Evolutionary conservation across 768 basidiomycete species (phyloP).

Genomic region (Porpolomopsis calyptriformis): DNA sequence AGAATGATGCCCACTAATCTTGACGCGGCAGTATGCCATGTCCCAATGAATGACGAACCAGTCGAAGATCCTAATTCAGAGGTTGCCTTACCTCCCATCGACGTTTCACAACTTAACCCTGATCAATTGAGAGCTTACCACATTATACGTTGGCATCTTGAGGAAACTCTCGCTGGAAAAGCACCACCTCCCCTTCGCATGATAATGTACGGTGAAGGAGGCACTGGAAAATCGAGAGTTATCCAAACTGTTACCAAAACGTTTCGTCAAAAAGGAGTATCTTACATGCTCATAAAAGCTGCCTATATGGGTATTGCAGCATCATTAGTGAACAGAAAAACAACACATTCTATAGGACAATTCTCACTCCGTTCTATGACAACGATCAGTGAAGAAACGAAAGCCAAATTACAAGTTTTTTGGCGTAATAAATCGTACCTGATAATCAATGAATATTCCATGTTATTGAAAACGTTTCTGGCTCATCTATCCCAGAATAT

Average conservation of each 20-base stretch:
- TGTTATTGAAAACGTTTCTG: not conserved
- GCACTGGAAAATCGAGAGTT: conserved; percentile 23
- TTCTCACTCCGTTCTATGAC: conserved; percentile 8
- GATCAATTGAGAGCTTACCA: conserved; percentile 26
- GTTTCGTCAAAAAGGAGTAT: conserved; percentile 13
- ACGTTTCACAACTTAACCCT: conserved; percentile 6
- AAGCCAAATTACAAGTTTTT: conserved; percentile 12
- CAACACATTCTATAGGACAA: conserved; percentile 16
- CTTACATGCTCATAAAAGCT: conserved; percentile 17
- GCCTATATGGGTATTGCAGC: conserved; percentile 28
- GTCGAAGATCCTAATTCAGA: conserved; percentile 12
- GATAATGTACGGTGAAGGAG: not conserved
- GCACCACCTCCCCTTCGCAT: conserved; percentile 16
- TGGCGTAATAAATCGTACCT: conserved; percentile 18
- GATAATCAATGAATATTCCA: conserved; percentile 22
- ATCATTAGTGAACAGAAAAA: conserved; percentile 25
- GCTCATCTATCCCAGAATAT: not conserved
- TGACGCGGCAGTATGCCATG: not conserved
- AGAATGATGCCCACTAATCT: not conserved
- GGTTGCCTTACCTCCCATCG: not conserved
- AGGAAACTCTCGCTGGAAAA: conserved; percentile 11
- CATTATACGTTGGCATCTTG: conserved; percentile 22
- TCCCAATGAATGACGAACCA: conserved; percentile 4
- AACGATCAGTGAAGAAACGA: conserved; percentile 3
- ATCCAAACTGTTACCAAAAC: conserved; percentile 22